Percentiles rank a stretch among this genome's conserved stretches.
These are phyloP conservation scores for Botryotinia convoluta DNA, from an alignment of 2,329 filamentous ascomycete species.

Conservation along the genomic window DNA sequence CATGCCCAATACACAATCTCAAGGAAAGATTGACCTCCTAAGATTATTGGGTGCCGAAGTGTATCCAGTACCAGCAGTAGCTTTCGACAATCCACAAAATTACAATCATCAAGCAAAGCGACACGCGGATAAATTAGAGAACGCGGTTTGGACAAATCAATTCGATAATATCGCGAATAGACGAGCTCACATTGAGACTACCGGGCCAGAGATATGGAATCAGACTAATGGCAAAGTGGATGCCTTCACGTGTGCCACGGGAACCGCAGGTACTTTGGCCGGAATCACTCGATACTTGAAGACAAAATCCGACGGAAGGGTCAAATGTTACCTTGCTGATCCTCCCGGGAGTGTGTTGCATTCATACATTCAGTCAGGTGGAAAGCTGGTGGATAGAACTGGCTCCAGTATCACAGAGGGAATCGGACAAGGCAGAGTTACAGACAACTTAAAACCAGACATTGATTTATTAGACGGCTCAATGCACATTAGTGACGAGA, in stretches of 20 bases:
- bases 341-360: slow-evolving; percentile 92
- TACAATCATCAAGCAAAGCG: slow-evolving; percentile 95
- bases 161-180: slow-evolving; percentile 97
- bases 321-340: slow-evolving; percentile 88
- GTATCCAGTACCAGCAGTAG: slow-evolving; percentile 90
- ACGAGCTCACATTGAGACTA: slow-evolving; percentile 92
- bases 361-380: slow-evolving; percentile 83
- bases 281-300: slow-evolving; percentile 88
- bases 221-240: slow-evolving; percentile 85
- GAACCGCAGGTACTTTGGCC: slow-evolving; percentile 87
- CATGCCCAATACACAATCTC: slow-evolving; percentile 98
- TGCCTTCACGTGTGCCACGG: slow-evolving; percentile 93
- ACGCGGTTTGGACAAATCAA: slow-evolving; percentile 98
- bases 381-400: slow-evolving; percentile 73
- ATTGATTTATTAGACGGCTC: slow-evolving; percentile 81
- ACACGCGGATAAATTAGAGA: slow-evolving; percentile 81
- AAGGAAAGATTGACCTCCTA: slow-evolving; percentile 94
- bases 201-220: slow-evolving; percentile 93
- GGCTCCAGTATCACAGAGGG: slow-evolving; percentile 95
- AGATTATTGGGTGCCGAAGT: slow-evolving; percentile 91
- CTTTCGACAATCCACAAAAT: slow-evolving; percentile 92
- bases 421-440: slow-evolving; percentile 93
- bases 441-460: slow-evolving; percentile 89
- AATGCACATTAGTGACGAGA: slow-evolving; percentile 81
- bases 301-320: slow-evolving; percentile 70